A percentile compares a stretch with the other conserved stretches of the same genome.
phyloP scores from a whole-genome alignment of 257 asterid species.

The Solanum infundibuliforme region DNA sequence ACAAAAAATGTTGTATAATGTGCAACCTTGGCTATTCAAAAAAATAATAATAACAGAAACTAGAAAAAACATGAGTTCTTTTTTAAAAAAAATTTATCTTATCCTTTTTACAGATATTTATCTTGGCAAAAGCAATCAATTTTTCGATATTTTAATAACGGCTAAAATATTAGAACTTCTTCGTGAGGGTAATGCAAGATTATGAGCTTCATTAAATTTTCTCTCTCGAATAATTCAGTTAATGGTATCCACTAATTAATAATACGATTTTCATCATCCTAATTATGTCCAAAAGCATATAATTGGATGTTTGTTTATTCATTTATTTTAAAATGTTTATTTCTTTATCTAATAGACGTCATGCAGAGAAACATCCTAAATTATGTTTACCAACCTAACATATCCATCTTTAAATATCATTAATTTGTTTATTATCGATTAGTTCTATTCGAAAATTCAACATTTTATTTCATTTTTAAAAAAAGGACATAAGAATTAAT shows the following conservation, averaged over 20 bases:
- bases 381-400: background rate
- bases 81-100: no score
- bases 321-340: background rate
- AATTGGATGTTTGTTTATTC: background rate
- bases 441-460: background rate
- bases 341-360: background rate
- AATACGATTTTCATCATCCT: background rate
- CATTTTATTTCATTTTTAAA: background rate
- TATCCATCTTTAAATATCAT: background rate
- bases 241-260: background rate
- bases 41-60: background rate
- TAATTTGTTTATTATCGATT: background rate
- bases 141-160: background rate
- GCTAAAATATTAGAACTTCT: background rate
- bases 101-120: background rate
- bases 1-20: background rate
- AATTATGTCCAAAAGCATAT: background rate
- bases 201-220: background rate
- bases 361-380: background rate
- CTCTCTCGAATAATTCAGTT: background rate
- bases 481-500: background rate
- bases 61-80: background rate
- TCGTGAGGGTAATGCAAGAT: background rate
- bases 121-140: background rate
- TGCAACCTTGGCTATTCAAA: background rate